A percentile compares a stretch with the other conserved stretches of the same genome.
Evolutionary conservation across 2,329 filamentous ascomycete species (phyloP).

Genomic region (Aspergillus jensenii): DNA sequence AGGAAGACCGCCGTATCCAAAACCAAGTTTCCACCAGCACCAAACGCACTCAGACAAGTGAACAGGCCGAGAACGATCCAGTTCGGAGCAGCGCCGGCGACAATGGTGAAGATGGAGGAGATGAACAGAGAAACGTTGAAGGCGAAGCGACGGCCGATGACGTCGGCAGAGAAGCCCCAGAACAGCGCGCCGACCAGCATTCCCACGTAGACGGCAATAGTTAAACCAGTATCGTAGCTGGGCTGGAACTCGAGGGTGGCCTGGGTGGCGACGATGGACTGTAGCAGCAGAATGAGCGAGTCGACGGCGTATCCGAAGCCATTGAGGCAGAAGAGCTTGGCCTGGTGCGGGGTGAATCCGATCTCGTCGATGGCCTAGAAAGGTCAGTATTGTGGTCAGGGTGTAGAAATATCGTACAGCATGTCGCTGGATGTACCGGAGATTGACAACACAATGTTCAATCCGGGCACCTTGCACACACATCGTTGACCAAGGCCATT

Average conservation of each 20-base stretch:
- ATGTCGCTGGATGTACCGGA: not conserved
- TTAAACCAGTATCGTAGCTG: slow-evolving; percentile 61
- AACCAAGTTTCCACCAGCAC: slow-evolving; percentile 71
- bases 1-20: slow-evolving; percentile 82
- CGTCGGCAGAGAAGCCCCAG: slow-evolving; percentile 76
- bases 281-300: slow-evolving; percentile 20
- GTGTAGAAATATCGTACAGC: not conserved
- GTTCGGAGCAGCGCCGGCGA: slow-evolving; percentile 63
- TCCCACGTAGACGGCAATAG: slow-evolving; percentile 63
- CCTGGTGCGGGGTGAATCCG: slow-evolving; percentile 60
- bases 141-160: slow-evolving; percentile 72
- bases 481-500: slow-evolving; percentile 39
- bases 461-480: not conserved
- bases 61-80: slow-evolving; percentile 53
- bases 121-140: slow-evolving; percentile 79
- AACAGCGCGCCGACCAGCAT: slow-evolving; percentile 74
- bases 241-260: slow-evolving; percentile 9
- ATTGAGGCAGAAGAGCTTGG: slow-evolving; percentile 62
- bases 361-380: slow-evolving; percentile 53
- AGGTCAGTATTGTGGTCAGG: not conserved
- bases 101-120: slow-evolving; percentile 71
- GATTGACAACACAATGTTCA: not conserved
- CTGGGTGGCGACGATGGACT: slow-evolving; percentile 6
- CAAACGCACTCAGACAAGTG: slow-evolving; percentile 24
- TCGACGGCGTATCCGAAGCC: slow-evolving; percentile 56